phyloP scores from a whole-genome alignment of 1,139 yeast species.

The Candida pseudocylindracea region DNA sequence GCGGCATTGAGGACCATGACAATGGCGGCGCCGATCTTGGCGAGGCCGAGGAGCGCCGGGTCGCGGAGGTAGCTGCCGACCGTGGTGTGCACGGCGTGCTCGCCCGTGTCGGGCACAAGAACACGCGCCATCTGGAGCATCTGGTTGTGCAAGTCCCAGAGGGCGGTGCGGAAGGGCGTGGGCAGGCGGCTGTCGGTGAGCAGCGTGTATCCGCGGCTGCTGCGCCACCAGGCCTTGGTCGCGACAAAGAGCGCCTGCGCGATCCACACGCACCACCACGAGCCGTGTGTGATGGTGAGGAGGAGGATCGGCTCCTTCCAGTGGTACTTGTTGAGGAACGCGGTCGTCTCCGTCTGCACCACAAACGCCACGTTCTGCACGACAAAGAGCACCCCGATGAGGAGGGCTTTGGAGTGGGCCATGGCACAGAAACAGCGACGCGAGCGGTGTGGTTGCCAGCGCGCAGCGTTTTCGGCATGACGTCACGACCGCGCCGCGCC shows the following conservation, averaged over 20 bases:
- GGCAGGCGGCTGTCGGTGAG: conserved; percentile 1
- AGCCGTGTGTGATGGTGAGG: conserved; percentile 52
- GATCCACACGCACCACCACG: conserved; percentile 65
- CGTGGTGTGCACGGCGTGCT: conserved; percentile 20
- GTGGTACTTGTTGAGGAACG: conserved; percentile 36
- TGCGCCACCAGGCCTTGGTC: conserved; percentile 10
- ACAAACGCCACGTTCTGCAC: conserved; percentile 48
- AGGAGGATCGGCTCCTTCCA: conserved; percentile 54
- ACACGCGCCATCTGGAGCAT: conserved; percentile 27
- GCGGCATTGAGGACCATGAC: conserved; percentile 47
- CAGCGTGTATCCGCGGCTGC: background rate
- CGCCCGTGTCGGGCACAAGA: conserved; percentile 15
- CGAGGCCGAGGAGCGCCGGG: conserved; percentile 24
- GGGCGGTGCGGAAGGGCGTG: conserved; percentile 11
- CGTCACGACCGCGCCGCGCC: too few relatives aligned
- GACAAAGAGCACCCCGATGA: conserved; percentile 33
- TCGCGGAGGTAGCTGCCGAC: conserved; percentile 20
- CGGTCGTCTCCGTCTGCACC: conserved; percentile 60
- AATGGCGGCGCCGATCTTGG: conserved; percentile 18
- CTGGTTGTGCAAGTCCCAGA: conserved; percentile 25
- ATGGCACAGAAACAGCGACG: too few relatives aligned
- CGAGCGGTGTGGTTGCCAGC: too few relatives aligned
- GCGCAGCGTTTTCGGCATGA: too few relatives aligned
- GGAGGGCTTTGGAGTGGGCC: conserved; percentile 14
- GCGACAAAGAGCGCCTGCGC: conserved; percentile 33